A percentile compares a stretch with the other conserved stretches of the same genome.
Evolutionary conservation across 805 yeast genomes (phyloP).

Genomic region (Zygoascus flipseniorum): DNA sequence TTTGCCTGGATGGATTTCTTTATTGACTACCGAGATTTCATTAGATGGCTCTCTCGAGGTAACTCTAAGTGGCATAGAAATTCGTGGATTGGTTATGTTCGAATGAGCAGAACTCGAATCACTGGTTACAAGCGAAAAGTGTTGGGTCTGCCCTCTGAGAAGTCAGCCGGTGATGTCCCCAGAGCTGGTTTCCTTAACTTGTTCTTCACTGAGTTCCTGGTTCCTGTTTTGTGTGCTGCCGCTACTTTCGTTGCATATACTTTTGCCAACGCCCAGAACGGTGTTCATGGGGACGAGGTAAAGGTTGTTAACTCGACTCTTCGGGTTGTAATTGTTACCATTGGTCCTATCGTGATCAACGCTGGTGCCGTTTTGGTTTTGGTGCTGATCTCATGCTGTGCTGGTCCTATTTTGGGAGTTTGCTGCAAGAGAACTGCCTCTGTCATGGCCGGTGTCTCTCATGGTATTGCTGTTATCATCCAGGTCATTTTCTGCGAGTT

Average conservation of each 20-base stretch:
- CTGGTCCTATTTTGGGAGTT: conserved; percentile 89
- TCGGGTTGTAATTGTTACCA: conserved; percentile 50
- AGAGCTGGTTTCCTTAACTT: conserved; percentile 74
- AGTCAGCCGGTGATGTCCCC: conserved; percentile 53
- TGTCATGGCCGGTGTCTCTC: conserved; percentile 91
- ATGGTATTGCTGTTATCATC: conserved; percentile 84
- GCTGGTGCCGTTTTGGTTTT: conserved; percentile 76
- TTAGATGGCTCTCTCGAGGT: conserved; percentile 80
- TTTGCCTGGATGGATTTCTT: conserved; percentile 94
- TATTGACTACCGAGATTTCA: conserved; percentile 90
- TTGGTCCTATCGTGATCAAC: conserved; percentile 87
- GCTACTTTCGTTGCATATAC: conserved; percentile 65
- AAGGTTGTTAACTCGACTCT: conserved; percentile 47
- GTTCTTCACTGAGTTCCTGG: conserved; percentile 68
- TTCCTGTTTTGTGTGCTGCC: conserved; percentile 63
- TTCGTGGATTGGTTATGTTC: conserved; percentile 74
- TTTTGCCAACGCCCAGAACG: conserved; percentile 81
- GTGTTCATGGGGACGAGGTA: conserved; percentile 40
- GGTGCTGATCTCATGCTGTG: conserved; percentile 85
- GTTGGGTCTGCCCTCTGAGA: conserved; percentile 59
- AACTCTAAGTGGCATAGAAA: conserved; percentile 55
- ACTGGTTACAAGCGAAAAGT: conserved; percentile 83
- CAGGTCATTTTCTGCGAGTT: conserved; percentile 85
- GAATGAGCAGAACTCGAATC: conserved; percentile 73
- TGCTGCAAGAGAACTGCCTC: conserved; percentile 98